phyloP scores from a whole-genome alignment of 2,329 filamentous ascomycete species.

The Aotearoamyces nothofagi region DNA sequence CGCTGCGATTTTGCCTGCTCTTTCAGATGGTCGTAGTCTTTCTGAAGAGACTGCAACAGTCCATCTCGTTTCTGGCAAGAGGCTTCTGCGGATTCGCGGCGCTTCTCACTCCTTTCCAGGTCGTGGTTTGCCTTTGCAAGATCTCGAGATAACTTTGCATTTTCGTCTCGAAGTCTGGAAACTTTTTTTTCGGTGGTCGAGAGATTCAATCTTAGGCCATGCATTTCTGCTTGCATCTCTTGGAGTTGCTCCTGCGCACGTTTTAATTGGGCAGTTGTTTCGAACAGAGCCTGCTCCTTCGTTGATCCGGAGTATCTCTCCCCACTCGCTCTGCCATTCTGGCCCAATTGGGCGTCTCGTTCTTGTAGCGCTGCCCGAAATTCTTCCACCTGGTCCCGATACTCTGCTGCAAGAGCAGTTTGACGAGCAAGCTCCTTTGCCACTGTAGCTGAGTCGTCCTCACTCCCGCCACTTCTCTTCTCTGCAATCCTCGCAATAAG shows the following conservation, averaged over 20 bases:
- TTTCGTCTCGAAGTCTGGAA: constrained; percentile 16
- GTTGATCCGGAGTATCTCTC: constrained; percentile 27
- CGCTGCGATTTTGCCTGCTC: constrained; percentile 36
- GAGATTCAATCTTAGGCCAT: constrained; percentile 33
- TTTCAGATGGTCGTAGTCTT: constrained; percentile 37
- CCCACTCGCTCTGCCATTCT: constrained; percentile 16
- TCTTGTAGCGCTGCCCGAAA: constrained; percentile 35
- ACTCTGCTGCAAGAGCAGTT: constrained; percentile 39
- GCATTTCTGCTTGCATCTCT: constrained; percentile 38
- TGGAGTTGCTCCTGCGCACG: constrained; percentile 36
- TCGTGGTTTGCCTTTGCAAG: constrained; percentile 14
- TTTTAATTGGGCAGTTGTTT: constrained; percentile 37
- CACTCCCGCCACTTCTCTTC: constrained; percentile 21
- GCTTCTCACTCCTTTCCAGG: constrained; percentile 17
- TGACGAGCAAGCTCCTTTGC: constrained; percentile 40
- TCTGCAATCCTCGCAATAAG: constrained; percentile 39
- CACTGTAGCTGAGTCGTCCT: constrained; percentile 30
- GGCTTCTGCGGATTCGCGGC: constrained; percentile 29
- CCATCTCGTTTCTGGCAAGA: constrained; percentile 29
- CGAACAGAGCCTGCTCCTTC: constrained; percentile 33
- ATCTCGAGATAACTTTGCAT: constrained; percentile 15
- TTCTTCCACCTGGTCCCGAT: constrained; percentile 42
- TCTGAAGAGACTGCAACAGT: constrained; percentile 31
- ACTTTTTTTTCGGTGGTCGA: constrained; percentile 25
- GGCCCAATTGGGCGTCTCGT: constrained; percentile 16